These are phyloP conservation scores for Gomphus bonarii DNA, from an alignment of 1,284 basidiomycete genomes.

Conservation along the genomic window DNA sequence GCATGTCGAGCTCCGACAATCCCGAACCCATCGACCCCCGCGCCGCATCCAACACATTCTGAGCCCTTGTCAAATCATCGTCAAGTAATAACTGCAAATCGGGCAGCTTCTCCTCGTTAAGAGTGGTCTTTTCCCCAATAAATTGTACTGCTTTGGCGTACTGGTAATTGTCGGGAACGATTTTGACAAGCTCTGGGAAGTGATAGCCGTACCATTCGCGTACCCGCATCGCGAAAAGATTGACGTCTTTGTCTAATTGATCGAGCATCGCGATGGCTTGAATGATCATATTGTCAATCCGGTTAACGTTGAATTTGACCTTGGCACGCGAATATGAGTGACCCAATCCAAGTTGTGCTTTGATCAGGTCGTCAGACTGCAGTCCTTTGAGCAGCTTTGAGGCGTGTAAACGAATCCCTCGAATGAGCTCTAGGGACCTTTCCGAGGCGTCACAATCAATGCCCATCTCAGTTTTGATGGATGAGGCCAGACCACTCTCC, in stretches of 20 bases:
- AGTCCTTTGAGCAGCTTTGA: slow-evolving; percentile 87
- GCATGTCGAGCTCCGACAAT: slow-evolving; percentile 89
- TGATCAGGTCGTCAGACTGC: slow-evolving; percentile 80
- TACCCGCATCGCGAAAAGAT: slow-evolving; percentile 97
- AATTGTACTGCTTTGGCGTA: slow-evolving; percentile 86
- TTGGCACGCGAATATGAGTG: slow-evolving; percentile 98
- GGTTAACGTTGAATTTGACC: slow-evolving; percentile 99
- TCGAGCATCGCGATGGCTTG: slow-evolving; percentile 98
- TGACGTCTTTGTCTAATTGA: slow-evolving; percentile 99
- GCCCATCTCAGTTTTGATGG: slow-evolving; percentile 70
- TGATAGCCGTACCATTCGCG: slow-evolving; percentile 99
- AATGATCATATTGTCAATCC: slow-evolving; percentile 99
- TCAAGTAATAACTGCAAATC: slow-evolving; percentile 79
- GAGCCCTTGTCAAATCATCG: slow-evolving; percentile 80
- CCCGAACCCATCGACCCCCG: slow-evolving; percentile 93
- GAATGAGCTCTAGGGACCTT: slow-evolving; percentile 79
- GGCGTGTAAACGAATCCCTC: slow-evolving; percentile 90
- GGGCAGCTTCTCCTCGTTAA: slow-evolving; percentile 68
- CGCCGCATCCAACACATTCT: slow-evolving; percentile 92
- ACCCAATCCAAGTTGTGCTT: slow-evolving; percentile 93
- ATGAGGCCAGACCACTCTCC: slow-evolving; percentile 70
- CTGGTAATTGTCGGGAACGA: slow-evolving; percentile 93
- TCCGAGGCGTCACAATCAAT: slow-evolving; percentile 88
- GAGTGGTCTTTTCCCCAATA: slow-evolving; percentile 83
- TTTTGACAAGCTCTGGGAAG: slow-evolving; percentile 93